Conservation (phyloP, 768 basidiomycete genomes). For the Phaffia tasmanica region DNA sequence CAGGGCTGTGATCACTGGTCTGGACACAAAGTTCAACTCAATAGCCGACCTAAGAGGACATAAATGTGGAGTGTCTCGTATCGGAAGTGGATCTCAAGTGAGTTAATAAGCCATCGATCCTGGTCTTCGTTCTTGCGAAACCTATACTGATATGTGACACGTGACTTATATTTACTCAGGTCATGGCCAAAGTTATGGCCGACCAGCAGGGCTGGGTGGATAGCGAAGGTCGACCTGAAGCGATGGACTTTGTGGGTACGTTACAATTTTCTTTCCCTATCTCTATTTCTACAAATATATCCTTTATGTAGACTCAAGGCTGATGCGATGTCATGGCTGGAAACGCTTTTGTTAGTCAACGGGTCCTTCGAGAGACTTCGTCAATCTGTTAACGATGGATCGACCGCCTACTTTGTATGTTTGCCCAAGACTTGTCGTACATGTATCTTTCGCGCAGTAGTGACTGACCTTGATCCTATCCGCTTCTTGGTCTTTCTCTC, state of each 20-base stretch:
- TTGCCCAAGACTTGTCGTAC: not conserved
- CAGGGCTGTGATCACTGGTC: conserved; percentile 86
- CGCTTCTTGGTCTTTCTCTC: conserved; percentile 57
- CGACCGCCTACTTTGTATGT: conserved; percentile 43
- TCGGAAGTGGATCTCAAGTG: conserved; percentile 47
- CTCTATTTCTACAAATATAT: conserved; percentile 48
- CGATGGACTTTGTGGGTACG: conserved; percentile 53
- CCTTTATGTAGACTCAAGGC: not conserved
- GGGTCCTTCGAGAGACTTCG: conserved; percentile 47
- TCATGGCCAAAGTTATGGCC: conserved; percentile 93
- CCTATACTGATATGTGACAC: no score
- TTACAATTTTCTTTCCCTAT: conserved; percentile 1
- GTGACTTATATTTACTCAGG: conserved; percentile 47
- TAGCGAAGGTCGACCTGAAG: conserved; percentile 29
- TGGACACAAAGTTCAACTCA: conserved; percentile 54
- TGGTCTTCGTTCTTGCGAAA: no score
- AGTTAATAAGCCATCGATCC: not conserved
- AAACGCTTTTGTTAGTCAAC: conserved; percentile 31
- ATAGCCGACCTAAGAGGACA: conserved; percentile 68
- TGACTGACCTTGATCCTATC: conserved; percentile 37
- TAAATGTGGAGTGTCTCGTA: conserved; percentile 75
- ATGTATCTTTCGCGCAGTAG: conserved; percentile 28
- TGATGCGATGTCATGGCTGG: not conserved
- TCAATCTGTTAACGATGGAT: conserved; percentile 73
- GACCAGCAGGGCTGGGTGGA: conserved; percentile 69